A percentile compares a stretch with the other conserved stretches of the same genome.
These are phyloP conservation scores for Metschnikowia lochheadii DNA, from an alignment of 805 yeast genomes.

Conservation along the genomic window DNA sequence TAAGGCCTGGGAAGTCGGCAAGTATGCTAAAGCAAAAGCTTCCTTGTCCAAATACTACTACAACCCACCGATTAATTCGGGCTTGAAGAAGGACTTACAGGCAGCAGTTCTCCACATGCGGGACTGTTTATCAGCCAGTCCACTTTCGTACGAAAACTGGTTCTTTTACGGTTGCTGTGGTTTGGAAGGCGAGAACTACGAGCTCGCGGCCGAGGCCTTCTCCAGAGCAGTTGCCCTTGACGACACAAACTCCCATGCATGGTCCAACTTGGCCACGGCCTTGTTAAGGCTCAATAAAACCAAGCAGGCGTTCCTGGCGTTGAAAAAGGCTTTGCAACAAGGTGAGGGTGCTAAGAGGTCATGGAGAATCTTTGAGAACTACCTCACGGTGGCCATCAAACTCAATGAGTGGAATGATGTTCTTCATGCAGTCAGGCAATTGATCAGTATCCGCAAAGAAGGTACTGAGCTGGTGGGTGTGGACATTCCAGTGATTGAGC, in stretches of 20 bases:
- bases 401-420: conserved; percentile 88
- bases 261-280: conserved; percentile 90
- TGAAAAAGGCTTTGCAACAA: conserved; percentile 69
- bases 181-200: conserved; percentile 64
- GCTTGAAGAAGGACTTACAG: conserved; percentile 46
- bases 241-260: conserved; percentile 73
- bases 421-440: conserved; percentile 62
- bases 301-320: conserved; percentile 79
- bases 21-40: conserved; percentile 79
- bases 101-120: conserved; percentile 62
- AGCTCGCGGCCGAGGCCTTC: conserved; percentile 85
- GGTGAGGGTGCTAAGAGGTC: conserved; percentile 65
- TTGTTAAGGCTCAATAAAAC: conserved; percentile 59
- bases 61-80: conserved; percentile 56
- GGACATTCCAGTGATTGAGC: conserved; percentile 73
- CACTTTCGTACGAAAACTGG: conserved; percentile 79
- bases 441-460: conserved; percentile 56
- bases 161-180: conserved; percentile 90
- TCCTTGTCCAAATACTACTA: conserved; percentile 73
- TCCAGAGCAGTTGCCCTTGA: conserved; percentile 85
- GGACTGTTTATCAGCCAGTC: conserved; percentile 70
- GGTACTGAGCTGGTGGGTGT: conserved; percentile 52
- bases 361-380: conserved; percentile 92
- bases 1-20: conserved; percentile 82
- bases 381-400: conserved; percentile 73